Percentiles rank a stretch among this genome's conserved stretches.
Conservation (phyloP, 148 eudicot species). For the Camellia japonica region DNA sequence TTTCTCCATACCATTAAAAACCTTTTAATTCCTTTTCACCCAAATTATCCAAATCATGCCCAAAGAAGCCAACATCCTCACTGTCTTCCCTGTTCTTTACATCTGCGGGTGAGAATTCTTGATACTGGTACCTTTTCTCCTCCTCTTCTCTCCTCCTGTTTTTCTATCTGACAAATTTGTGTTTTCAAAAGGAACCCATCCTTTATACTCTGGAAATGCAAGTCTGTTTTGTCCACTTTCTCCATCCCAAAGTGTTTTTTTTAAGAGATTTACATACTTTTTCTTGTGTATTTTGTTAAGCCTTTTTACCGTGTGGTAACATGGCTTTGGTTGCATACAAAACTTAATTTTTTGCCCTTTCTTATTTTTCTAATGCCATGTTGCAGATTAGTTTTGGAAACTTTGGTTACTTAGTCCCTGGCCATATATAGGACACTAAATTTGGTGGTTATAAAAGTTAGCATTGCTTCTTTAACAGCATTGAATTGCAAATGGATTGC, state of each 20-base stretch:
- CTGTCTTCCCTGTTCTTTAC: neutral
- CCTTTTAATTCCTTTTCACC: neutral
- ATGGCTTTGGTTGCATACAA: neutral
- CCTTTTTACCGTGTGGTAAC: neutral
- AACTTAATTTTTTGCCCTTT: neutral
- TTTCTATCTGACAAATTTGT: neutral
- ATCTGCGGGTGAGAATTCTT: conserved; percentile 9
- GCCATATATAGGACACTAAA: conserved; percentile 11
- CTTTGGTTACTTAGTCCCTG: neutral
- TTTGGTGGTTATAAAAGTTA: conserved; percentile 3
- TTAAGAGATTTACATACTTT: neutral
- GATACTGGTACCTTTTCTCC: neutral
- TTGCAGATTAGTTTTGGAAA: neutral
- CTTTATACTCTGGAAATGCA: too few species aligned
- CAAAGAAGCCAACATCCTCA: too few species aligned
- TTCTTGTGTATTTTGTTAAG: neutral
- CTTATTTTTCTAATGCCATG: neutral
- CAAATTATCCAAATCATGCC: neutral
- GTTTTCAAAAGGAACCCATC: neutral
- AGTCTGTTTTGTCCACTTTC: neutral
- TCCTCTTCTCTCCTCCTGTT: neutral
- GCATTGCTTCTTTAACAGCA: conserved; percentile 2
- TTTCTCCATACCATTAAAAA: too few species aligned
- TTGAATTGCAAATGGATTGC: conserved; percentile 20
- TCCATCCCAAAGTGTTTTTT: too few species aligned